Evolutionary conservation across 208 protist species (phyloP), one percentile per base, ranked within the genome.

Genomic region (Trypanosoma caninum): DNA sequence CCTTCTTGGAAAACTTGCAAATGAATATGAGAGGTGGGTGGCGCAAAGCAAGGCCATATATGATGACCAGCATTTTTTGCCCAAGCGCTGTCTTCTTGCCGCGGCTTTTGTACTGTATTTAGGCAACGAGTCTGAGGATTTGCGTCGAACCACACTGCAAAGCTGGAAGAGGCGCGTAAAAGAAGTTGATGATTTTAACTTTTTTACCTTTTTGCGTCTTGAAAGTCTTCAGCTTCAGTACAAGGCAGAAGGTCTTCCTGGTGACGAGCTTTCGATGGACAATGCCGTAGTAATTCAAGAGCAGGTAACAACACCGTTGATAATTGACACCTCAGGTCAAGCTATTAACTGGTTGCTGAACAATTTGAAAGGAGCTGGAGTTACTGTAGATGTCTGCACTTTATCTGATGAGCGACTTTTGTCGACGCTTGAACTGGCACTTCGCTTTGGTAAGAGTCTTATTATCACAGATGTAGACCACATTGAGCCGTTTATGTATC

Each of bases 401-500:
- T 69, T 94, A 25, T 89, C 97, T 27, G 97, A 99, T 50, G 76
- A 93, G 18, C 89, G 93, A 7, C 97, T 99, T 44, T 71, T 94
- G 7, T 97, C 81, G 3, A 80, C 85, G n/a, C 76, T 99, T 8
- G 98, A 99, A 84, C 79, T 99, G 10, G 92, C 97, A 37, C 88
- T 99, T 23, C 87, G 98, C 22, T 99, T 99, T 74, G 98, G 98
- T 48, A 99, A 99, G 64, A 98, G 96, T 66, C 89, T 99, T 46
- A 84, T 99, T 65, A 78, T 99, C 51, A 85, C 86, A 7, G 97
- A 99, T 67, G 96, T 98, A 20, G 96, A 99, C 72, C 51, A 59
- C n/a, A 82, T 99, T 14, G 97, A 99, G 59, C 87, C 97, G 13
- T 92, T 98, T 34, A 80, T 99, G 56, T 97, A 98, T 69, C 93